Evolutionary conservation across 2,329 filamentous ascomycete species (phyloP).

Genomic region (Plectosphaerella plurivora): DNA sequence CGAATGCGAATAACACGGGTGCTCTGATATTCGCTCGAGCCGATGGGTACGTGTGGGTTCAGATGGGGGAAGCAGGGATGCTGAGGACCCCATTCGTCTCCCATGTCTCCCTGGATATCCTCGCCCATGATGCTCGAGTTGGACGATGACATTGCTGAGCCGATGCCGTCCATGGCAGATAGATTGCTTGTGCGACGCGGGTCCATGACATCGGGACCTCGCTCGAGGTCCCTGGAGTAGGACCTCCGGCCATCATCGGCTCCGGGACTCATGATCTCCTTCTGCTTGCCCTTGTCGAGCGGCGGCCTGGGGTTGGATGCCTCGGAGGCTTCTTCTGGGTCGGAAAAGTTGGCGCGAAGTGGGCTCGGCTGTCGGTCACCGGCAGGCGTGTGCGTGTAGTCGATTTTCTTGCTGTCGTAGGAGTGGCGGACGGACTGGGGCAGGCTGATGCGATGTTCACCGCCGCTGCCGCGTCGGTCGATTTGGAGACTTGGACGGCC

Average conservation of each 20-base stretch:
- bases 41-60: slow-evolving; percentile 82
- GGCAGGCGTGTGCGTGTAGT: neutral
- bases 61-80: slow-evolving; percentile 94
- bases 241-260: slow-evolving; percentile 27
- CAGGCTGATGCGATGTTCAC: slow-evolving; percentile 46
- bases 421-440: slow-evolving; percentile 50
- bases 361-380: too few relatives aligned
- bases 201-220: slow-evolving; percentile 40
- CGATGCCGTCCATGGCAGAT: slow-evolving; percentile 47
- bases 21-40: slow-evolving; percentile 66
- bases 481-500: slow-evolving; percentile 46
- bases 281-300: slow-evolving; percentile 47
- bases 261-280: slow-evolving; percentile 38
- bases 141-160: slow-evolving; percentile 50
- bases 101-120: slow-evolving; percentile 60
- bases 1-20: slow-evolving; percentile 90
- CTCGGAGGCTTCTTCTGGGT: slow-evolving; percentile 5
- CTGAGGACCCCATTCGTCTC: slow-evolving; percentile 84
- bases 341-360: too few relatives aligned
- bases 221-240: slow-evolving; percentile 50
- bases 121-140: slow-evolving; percentile 61
- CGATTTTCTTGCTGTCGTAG: slow-evolving; percentile 43
- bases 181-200: slow-evolving; percentile 42
- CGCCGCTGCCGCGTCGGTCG: slow-evolving; percentile 35
- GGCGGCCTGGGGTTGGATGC: slow-evolving; percentile 16